Percentiles rank a stretch among this genome's conserved stretches.
These are phyloP conservation scores for Wickerhamiella azymoides DNA, from an alignment of 805 yeast genomes.

Conservation along the genomic window DNA sequence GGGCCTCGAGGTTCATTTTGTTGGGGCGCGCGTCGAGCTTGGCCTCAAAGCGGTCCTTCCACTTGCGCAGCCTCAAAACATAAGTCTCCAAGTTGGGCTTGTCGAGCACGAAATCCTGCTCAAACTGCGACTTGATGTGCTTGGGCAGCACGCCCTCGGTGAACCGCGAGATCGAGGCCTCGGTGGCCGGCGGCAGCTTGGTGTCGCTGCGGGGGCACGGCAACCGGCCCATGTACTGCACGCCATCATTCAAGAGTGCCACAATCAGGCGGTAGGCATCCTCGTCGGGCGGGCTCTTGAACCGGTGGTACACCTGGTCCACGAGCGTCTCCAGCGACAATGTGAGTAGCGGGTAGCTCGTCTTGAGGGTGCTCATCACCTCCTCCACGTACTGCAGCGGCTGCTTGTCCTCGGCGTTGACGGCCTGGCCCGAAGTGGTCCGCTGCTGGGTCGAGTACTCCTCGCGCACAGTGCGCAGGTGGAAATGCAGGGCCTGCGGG, in stretches of 20 bases:
- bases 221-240: slow-evolving; percentile 73
- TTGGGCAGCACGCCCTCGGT: slow-evolving; percentile 89
- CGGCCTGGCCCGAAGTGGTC: slow-evolving; percentile 7
- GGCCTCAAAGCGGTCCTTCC: slow-evolving; percentile 90
- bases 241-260: slow-evolving; percentile 85
- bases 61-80: slow-evolving; percentile 64
- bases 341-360: slow-evolving; percentile 90
- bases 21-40: slow-evolving; percentile 75
- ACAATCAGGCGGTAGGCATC: slow-evolving; percentile 90
- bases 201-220: slow-evolving; percentile 83
- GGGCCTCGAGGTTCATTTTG: slow-evolving; percentile 67
- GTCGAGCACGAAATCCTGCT: slow-evolving; percentile 72
- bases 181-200: slow-evolving; percentile 79
- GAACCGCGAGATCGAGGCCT: slow-evolving; percentile 71
- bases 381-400: slow-evolving; percentile 93
- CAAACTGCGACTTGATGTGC: slow-evolving; percentile 78
- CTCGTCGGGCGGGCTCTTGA: slow-evolving; percentile 88
- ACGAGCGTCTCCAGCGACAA: slow-evolving; percentile 87
- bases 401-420: slow-evolving; percentile 34
- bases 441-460: slow-evolving; percentile 80
- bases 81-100: slow-evolving; percentile 84
- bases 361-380: slow-evolving; percentile 85
- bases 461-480: slow-evolving; percentile 85
- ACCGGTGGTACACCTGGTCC: slow-evolving; percentile 86
- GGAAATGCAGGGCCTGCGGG: slow-evolving; percentile 97